A percentile compares a stretch with the other conserved stretches of the same genome.
These are phyloP conservation scores for Coix lacrymajobi DNA, from an alignment of 176 grass and related monocot genomes.

Conservation along the genomic window DNA sequence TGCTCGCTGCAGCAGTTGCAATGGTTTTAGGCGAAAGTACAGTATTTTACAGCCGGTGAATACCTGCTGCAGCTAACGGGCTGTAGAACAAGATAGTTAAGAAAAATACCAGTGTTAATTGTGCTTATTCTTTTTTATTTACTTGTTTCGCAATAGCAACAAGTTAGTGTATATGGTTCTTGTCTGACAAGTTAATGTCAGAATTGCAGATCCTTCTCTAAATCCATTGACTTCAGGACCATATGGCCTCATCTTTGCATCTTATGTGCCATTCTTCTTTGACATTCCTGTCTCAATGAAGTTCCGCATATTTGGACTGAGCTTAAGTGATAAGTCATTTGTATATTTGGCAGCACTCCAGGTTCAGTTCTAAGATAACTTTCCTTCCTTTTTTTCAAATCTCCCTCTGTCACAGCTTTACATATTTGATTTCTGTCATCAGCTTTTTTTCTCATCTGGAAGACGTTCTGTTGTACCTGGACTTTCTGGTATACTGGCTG, in stretches of 20 bases:
- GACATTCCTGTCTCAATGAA: constrained; percentile 83
- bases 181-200: constrained; percentile 16
- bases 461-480: constrained; percentile 75
- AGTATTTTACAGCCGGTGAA: too few relatives aligned
- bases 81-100: not conserved
- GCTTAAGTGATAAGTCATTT: constrained; percentile 79
- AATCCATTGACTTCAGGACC: constrained; percentile 66
- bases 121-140: not conserved
- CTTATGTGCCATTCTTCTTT: constrained; percentile 89
- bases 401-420: constrained; percentile 7
- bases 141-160: not conserved
- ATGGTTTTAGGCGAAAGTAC: too few relatives aligned
- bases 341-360: constrained; percentile 93
- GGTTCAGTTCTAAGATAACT: constrained; percentile 51
- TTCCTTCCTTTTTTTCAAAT: not conserved
- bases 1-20: too few relatives aligned
- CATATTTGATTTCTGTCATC: constrained; percentile 36
- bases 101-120: not conserved
- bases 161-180: not conserved
- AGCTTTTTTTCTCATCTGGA: constrained; percentile 90
- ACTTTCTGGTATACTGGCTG: constrained; percentile 74
- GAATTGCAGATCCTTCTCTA: constrained; percentile 57
- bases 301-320: constrained; percentile 69
- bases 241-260: constrained; percentile 94
- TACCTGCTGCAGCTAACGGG: too few relatives aligned